Percentiles rank a stretch among this genome's conserved stretches.
These are phyloP conservation scores for Capsicum baccatum DNA, from an alignment of 257 asterid species.

Conservation along the genomic window DNA sequence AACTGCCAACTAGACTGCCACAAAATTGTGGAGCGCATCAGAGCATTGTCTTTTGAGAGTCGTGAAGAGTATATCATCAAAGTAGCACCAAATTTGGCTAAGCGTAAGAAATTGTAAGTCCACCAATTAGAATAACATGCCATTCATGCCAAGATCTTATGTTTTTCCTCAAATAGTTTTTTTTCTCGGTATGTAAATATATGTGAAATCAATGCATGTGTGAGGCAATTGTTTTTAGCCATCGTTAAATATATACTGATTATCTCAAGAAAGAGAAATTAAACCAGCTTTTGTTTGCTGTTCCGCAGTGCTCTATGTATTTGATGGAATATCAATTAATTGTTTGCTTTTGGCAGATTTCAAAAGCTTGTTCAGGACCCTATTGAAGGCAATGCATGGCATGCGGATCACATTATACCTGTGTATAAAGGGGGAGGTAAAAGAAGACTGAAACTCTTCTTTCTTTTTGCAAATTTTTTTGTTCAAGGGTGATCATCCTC, in stretches of 20 bases:
- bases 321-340: not conserved
- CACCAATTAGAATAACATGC: not conserved
- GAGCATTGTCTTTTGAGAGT: slow-evolving; percentile 65
- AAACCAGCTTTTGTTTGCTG: not conserved
- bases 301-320: not conserved
- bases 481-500: not conserved
- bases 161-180: not conserved
- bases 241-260: not conserved
- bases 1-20: slow-evolving; percentile 80
- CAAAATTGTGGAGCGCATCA: slow-evolving; percentile 73
- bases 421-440: slow-evolving; percentile 94
- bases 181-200: not conserved
- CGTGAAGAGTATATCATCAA: slow-evolving; percentile 63
- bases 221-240: not conserved
- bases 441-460: slow-evolving; percentile 25
- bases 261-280: slow-evolving; percentile 22
- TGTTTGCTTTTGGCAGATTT: slow-evolving; percentile 51
- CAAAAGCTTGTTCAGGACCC: slow-evolving; percentile 79
- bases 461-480: slow-evolving; percentile 25
- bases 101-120: slow-evolving; percentile 65
- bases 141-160: slow-evolving; percentile 1
- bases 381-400: slow-evolving; percentile 95
- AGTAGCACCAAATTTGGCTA: slow-evolving; percentile 76
- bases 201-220: not conserved
- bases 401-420: slow-evolving; percentile 94